phyloP scores from a whole-genome alignment of 176 grass and related monocot genomes.

The Oryza glaberrima region DNA sequence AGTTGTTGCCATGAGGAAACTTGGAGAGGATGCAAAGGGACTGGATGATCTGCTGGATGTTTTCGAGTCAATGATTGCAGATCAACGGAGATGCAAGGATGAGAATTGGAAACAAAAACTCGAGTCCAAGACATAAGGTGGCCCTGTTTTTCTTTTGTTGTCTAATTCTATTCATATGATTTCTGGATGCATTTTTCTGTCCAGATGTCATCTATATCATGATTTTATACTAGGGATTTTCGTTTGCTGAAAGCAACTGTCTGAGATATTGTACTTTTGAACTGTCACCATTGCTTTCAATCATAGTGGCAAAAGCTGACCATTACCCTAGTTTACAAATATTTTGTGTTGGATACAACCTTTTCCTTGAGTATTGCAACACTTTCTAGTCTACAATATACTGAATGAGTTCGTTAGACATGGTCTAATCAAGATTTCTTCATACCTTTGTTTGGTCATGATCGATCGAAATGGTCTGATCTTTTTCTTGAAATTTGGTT shows the following conservation, averaged over 20 bases:
- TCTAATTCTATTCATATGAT: constrained; percentile 7
- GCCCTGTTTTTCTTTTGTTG: background rate
- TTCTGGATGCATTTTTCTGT: constrained; percentile 46
- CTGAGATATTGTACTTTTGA: constrained; percentile 8
- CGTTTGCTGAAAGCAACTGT: background rate
- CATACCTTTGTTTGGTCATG: background rate
- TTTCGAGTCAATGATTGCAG: constrained; percentile 84
- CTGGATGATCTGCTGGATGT: constrained; percentile 74
- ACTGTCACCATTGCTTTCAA: background rate
- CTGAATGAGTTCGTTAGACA: background rate
- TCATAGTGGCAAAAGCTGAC: background rate
- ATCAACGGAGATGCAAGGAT: constrained; percentile 80
- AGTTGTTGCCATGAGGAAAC: constrained; percentile 71
- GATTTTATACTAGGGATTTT: constrained; percentile 4
- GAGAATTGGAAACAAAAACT: constrained; percentile 55
- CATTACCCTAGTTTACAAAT: background rate
- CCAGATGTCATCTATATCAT: constrained; percentile 6
- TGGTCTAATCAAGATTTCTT: background rate
- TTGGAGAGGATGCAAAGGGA: constrained; percentile 59
- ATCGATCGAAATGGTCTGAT: background rate
- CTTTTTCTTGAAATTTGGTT: background rate
- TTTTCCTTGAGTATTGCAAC: background rate
- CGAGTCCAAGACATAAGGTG: background rate
- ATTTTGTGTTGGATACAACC: background rate
- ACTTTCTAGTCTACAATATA: background rate